Evolutionary conservation across 2,329 filamentous ascomycete species (phyloP).

Genomic region (Diplocarpon mali): DNA sequence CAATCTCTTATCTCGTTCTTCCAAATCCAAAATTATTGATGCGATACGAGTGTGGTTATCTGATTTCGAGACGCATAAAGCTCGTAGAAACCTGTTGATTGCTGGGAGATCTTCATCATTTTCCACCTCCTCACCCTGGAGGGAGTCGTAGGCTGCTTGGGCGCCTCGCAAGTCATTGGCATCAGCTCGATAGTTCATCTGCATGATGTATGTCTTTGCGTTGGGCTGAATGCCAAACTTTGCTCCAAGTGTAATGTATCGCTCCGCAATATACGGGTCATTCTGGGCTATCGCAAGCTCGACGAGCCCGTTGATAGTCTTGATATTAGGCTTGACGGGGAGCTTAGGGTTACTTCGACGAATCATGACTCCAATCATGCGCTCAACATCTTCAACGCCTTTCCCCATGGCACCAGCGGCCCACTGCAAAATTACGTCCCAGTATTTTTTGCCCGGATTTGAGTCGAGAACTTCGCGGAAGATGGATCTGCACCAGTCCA

Average conservation of each 20-base stretch:
- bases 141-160: constrained; percentile 49
- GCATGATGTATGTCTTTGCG: constrained; percentile 58
- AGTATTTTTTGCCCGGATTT: constrained; percentile 42
- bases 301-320: constrained; percentile 68
- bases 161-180: constrained; percentile 63
- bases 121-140: constrained; percentile 44
- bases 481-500: constrained; percentile 50
- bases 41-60: constrained; percentile 62
- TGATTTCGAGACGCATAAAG: constrained; percentile 48
- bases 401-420: constrained; percentile 59
- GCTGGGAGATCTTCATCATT: constrained; percentile 48
- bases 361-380: constrained; percentile 61
- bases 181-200: constrained; percentile 66
- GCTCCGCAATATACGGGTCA: constrained; percentile 61
- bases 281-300: constrained; percentile 58
- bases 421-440: constrained; percentile 68
- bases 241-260: constrained; percentile 56
- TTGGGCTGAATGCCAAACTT: constrained; percentile 57
- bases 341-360: constrained; percentile 36
- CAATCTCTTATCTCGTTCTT: constrained; percentile 57
- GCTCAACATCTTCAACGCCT: constrained; percentile 58
- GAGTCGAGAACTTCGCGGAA: constrained; percentile 37
- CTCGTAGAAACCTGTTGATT: constrained; percentile 61
- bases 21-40: constrained; percentile 60
- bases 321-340: constrained; percentile 47